Base-by-base conservation (phyloP, 2,329 filamentous ascomycete genomes). In the Cercospora beticola region DNA sequence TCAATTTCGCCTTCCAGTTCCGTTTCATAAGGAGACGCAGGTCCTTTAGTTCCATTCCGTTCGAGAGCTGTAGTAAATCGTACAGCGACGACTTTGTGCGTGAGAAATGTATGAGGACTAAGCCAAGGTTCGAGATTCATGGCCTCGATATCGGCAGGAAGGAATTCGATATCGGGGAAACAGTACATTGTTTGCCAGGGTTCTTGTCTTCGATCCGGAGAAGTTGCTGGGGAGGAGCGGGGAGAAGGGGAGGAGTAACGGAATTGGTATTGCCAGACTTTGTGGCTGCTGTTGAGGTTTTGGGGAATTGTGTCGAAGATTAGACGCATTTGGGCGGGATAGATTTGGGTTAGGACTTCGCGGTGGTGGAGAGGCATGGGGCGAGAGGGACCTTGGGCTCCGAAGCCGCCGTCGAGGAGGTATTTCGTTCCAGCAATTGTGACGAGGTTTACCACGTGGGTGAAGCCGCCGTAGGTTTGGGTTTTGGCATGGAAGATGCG, bases 111-210 rank as follows among this genome's bases (percentile, higher is more conserved):
- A 31, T 78, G 76, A 21, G 79, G 77, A 62, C 78, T 81, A 46
- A 82, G 81, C 73, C 85, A 86, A 1, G 86, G 86, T 43, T 76
- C 84, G 71, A 82, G 86, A 78, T 88, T 91, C 81, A 89, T 82
- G 0, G 88, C 79, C 18, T 82, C 82, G 74, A 88, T 90, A 77
- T 92, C 89, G 28, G 79, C 76, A 3, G 83, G 84, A 23, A 86
- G 76, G 77, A 90, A 91, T 78, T 91, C 89, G 21, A 85, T 79
- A 64, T 90, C 87, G 2, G 85, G 83, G 76, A 92, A 93, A 68
- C 84, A 86, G 77, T 92, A 92, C 68, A 83, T 85, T 1, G 86
- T 80, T 30, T 83, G 81, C 87, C 89, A 93, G 46, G n/a, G 2
- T 82, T 80, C 52, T 78, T 80, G 0, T 83, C 78, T 0, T 78